These are phyloP conservation scores for Sorghum bicolor DNA, from an alignment of 176 grass and related monocot species.

Conservation along the genomic window Sorghum_bicolor_NCBIv3 NC_012873.2:54217001-54217500, in stretches of 20 bases:
- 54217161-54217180: conserved; percentile 55
- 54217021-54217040: too few relatives aligned
- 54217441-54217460: conserved; percentile 80
- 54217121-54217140: conserved; percentile 75
- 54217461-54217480: too few relatives aligned
- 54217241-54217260: background rate
- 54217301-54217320: background rate
- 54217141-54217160: conserved; percentile 48
- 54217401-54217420: conserved; percentile 49
- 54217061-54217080: background rate
- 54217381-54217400: conserved; percentile 75
- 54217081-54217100: conserved; percentile 53
- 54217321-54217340: too few relatives aligned
- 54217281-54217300: background rate
- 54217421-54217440: conserved; percentile 59
- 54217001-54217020: conserved; percentile 61
- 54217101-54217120: conserved; percentile 87
- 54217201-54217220: conserved; percentile 72
- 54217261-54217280: background rate
- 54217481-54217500: too few relatives aligned
- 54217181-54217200: conserved; percentile 63
- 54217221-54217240: too few relatives aligned
- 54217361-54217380: conserved; percentile 72
- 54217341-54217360: conserved; percentile 19
- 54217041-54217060: background rate